Evolutionary conservation across 306 rosid species (phyloP).

Genomic region (Prunus campanulata): DNA sequence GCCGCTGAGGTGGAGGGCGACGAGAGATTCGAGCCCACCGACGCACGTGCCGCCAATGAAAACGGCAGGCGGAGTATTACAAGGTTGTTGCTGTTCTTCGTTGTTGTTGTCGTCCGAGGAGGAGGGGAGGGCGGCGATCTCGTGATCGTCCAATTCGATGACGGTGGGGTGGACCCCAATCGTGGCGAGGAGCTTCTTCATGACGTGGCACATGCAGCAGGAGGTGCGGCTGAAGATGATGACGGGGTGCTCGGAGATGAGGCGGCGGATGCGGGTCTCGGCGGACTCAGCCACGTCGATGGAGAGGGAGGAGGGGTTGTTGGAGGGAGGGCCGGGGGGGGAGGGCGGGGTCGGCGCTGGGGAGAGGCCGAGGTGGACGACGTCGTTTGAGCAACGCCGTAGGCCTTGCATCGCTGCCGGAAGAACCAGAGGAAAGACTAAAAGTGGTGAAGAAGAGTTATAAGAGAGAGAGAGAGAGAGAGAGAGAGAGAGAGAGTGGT

Average conservation of each 20-base stretch:
- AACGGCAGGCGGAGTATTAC: constrained; percentile 48
- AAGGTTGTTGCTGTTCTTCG: constrained; percentile 14
- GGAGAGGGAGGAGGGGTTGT: constrained; percentile 51
- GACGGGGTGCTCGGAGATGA: constrained; percentile 90
- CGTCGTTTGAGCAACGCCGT: constrained; percentile 62
- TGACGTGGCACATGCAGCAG: constrained; percentile 99
- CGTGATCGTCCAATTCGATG: constrained; percentile 86
- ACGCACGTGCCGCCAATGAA: constrained; percentile 78
- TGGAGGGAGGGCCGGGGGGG: constrained; percentile 5
- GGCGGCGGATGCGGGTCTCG: constrained; percentile 74
- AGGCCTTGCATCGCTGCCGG: constrained; percentile 70
- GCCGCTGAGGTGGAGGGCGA: constrained; percentile 94
- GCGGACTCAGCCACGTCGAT: constrained; percentile 84
- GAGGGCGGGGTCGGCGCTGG: background rate
- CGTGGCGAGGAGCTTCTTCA: constrained; percentile 89
- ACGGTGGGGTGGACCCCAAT: constrained; percentile 94
- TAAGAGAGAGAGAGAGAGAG: background rate
- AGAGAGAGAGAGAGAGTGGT: background rate
- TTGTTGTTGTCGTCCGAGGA: background rate
- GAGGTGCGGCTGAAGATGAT: constrained; percentile 83
- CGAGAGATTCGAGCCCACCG: constrained; percentile 91
- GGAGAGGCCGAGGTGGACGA: constrained; percentile 54
- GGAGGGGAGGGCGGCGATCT: constrained; percentile 69
- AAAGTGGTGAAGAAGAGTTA: background rate
- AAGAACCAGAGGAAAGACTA: background rate